Evolutionary conservation across 768 basidiomycete genomes (phyloP).

Genomic region (Suillus weaverae): DNA sequence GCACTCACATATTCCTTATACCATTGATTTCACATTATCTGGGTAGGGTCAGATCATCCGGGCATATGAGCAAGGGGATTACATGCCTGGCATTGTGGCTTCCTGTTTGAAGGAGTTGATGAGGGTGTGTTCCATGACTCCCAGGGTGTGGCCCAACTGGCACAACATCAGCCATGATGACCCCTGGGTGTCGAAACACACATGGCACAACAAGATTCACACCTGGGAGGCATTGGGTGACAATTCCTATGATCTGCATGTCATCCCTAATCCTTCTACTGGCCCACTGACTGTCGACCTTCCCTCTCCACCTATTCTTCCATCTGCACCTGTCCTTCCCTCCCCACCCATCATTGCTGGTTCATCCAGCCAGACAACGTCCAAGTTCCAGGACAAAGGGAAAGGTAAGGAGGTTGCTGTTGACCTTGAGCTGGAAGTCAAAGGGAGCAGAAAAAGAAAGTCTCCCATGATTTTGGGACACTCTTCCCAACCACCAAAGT

Average conservation of each 20-base stretch:
- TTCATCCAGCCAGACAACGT: accelerated
- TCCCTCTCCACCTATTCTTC: no score
- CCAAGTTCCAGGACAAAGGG: no score
- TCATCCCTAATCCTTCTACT: no score
- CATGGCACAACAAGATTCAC: neutral
- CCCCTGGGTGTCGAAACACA: accelerated
- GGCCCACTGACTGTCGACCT: neutral
- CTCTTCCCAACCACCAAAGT: neutral
- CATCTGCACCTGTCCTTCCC: no score
- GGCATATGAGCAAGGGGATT: no score
- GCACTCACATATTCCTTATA: no score
- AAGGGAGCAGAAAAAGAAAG: no score
- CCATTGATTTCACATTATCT: neutral
- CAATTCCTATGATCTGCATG: neutral
- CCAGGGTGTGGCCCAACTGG: neutral
- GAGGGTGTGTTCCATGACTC: neutral
- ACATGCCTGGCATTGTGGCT: neutral
- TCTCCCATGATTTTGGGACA: neutral
- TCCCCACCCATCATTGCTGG: no score
- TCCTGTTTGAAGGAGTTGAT: neutral
- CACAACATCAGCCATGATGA: neutral
- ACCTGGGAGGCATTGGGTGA: neutral
- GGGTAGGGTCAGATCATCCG: neutral
- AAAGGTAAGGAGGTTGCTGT: no score
- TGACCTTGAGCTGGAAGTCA: no score